Conservation (phyloP, 371 early-diverging fungal species). For the Entomophthora muscae region DNA sequence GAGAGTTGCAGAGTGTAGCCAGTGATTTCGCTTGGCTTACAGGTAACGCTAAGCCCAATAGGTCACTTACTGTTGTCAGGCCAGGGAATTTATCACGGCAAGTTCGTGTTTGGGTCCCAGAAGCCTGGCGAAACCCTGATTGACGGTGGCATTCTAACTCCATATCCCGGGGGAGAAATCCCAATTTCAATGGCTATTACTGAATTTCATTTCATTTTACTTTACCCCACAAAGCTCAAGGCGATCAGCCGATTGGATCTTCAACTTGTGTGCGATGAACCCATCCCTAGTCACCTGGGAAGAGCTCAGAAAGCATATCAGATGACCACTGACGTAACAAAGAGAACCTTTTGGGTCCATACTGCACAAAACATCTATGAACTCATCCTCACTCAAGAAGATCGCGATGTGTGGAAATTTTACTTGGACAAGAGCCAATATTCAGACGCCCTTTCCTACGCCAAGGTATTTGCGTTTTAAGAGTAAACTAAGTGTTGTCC, state of each 20-base stretch:
- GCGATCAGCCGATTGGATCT: conserved; percentile 63
- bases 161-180: conserved; percentile 34
- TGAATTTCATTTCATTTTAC: conserved; percentile 70
- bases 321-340: conserved; percentile 42
- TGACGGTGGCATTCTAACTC: conserved; percentile 52
- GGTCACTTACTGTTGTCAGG: conserved; percentile 14
- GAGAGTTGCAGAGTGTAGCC: conserved; percentile 41
- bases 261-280: conserved; percentile 63
- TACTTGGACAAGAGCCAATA: conserved; percentile 57
- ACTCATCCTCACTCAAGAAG: conserved; percentile 70
- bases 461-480: conserved; percentile 25
- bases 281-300: conserved; percentile 26
- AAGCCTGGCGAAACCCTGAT: conserved; percentile 58
- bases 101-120: conserved; percentile 55
- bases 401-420: conserved; percentile 79
- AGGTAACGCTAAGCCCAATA: conserved; percentile 15
- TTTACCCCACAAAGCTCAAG: conserved; percentile 50
- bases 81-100: conserved; percentile 69
- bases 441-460: conserved; percentile 51
- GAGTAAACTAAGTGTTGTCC: neutral
- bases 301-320: conserved; percentile 16
- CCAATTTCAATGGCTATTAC: conserved; percentile 64
- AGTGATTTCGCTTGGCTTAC: conserved; percentile 63
- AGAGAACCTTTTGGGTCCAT: conserved; percentile 76
- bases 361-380: conserved; percentile 65